Percentiles rank a stretch among this genome's conserved stretches.
phyloP scores from a whole-genome alignment of 371 early-diverging fungal genomes.

The Apophysomyces ossiformis region DNA sequence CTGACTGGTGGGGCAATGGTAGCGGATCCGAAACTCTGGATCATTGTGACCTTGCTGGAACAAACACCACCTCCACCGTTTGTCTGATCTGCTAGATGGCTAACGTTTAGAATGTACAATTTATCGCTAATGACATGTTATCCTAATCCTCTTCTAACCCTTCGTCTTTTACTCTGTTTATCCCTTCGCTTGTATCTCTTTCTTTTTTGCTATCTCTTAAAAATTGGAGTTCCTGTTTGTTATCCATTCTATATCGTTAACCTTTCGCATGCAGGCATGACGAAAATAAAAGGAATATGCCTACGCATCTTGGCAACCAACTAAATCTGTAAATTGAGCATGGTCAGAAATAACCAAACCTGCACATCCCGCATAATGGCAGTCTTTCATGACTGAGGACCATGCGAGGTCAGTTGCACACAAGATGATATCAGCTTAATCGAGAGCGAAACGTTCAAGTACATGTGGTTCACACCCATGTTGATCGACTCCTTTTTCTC shows the following conservation, averaged over 20 bases:
- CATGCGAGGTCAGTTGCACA: too few relatives aligned
- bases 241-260: too few relatives aligned
- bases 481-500: too few relatives aligned
- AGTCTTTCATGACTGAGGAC: too few relatives aligned
- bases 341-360: too few relatives aligned
- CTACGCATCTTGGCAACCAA: too few relatives aligned
- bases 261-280: slow-evolving; percentile 4
- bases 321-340: too few relatives aligned
- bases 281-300: neutral
- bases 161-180: slow-evolving; percentile 11
- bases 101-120: slow-evolving; percentile 68
- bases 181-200: neutral
- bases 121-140: neutral
- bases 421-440: too few relatives aligned
- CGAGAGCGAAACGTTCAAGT: too few relatives aligned
- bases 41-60: slow-evolving; percentile 37
- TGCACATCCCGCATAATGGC: too few relatives aligned
- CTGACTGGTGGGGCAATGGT: slow-evolving; percentile 53
- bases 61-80: slow-evolving; percentile 23
- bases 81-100: slow-evolving; percentile 87
- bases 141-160: slow-evolving; percentile 9
- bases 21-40: slow-evolving; percentile 29
- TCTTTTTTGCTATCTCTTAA: neutral
- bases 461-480: too few relatives aligned
- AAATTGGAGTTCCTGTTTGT: neutral